phyloP scores from a whole-genome alignment of 352 stramenopile genomes.

The Phytophthora constricta region DNA sequence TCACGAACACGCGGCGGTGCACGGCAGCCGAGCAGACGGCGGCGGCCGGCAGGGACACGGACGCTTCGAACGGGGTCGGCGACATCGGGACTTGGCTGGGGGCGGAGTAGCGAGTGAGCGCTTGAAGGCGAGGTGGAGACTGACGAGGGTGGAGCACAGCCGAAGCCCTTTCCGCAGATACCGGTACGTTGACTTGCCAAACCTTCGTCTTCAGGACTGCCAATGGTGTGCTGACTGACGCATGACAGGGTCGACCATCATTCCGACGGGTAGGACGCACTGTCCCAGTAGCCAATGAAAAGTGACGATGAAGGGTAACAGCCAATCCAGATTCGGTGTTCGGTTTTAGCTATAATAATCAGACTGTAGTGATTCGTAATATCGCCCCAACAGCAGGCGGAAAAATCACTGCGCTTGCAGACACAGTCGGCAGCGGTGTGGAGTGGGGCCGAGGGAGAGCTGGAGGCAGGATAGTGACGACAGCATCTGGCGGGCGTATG shows the following conservation, averaged over 20 bases:
- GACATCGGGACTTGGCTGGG: conserved; percentile 20
- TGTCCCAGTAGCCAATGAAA: background rate
- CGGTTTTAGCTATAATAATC: background rate
- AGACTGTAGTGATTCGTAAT: background rate
- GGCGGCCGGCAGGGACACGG: conserved; percentile 17
- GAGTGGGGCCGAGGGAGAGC: background rate
- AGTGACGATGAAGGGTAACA: background rate
- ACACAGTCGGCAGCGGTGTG: no score
- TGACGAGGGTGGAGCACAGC: no score
- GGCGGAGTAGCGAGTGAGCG: conserved; percentile 9
- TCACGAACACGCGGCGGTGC: conserved; percentile 76
- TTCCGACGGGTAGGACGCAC: background rate
- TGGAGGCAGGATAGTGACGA: background rate
- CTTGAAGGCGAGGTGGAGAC: conserved; percentile 7
- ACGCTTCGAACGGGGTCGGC: conserved; percentile 32
- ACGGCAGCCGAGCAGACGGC: background rate
- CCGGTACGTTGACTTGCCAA: no score
- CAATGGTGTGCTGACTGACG: background rate
- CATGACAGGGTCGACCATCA: background rate
- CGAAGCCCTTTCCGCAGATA: no score
- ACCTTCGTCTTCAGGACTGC: no score
- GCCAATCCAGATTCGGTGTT: background rate
- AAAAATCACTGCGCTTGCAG: background rate
- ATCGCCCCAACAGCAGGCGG: background rate
- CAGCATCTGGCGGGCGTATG: no score